Conservation (phyloP, 2,329 filamentous ascomycete species). For the Botrytis porri region DNA sequence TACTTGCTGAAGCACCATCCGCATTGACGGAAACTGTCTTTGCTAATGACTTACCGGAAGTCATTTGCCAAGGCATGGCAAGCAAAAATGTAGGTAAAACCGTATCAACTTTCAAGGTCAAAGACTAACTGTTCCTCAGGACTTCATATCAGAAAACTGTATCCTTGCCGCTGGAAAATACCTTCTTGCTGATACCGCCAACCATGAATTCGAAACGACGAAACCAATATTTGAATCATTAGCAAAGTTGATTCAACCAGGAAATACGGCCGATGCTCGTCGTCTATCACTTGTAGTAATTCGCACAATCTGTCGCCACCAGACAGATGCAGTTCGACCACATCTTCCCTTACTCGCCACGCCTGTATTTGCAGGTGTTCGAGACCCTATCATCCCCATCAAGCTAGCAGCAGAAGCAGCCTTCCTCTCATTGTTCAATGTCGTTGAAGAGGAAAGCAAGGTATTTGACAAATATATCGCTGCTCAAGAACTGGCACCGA, state of each 20-base stretch:
- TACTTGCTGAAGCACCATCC: conserved; percentile 75
- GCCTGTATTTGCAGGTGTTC: conserved; percentile 83
- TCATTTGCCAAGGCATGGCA: conserved; percentile 76
- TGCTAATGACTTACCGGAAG: conserved; percentile 69
- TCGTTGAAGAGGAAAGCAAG: conserved; percentile 79
- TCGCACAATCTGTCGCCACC: conserved; percentile 76
- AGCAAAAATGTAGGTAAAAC: conserved; percentile 66
- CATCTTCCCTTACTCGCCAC: conserved; percentile 78
- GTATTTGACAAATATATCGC: conserved; percentile 91
- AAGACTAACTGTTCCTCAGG: conserved; percentile 45
- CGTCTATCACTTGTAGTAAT: conserved; percentile 83
- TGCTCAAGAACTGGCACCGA: conserved; percentile 64
- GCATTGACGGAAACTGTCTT: conserved; percentile 64
- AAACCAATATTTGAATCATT: conserved; percentile 80
- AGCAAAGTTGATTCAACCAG: conserved; percentile 71
- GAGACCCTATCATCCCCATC: conserved; percentile 89
- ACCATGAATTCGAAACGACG: conserved; percentile 69
- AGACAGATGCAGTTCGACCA: conserved; percentile 76
- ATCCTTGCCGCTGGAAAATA: conserved; percentile 91
- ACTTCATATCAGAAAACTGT: conserved; percentile 83
- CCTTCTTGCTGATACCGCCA: conserved; percentile 64
- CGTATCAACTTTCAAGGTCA: neutral
- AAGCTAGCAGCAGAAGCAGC: conserved; percentile 94
- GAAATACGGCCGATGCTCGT: conserved; percentile 76
- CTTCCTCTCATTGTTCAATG: conserved; percentile 85